Evolutionary conservation across 257 asterid species (phyloP).

Genomic region (Nicotiana noctiflora): DNA sequence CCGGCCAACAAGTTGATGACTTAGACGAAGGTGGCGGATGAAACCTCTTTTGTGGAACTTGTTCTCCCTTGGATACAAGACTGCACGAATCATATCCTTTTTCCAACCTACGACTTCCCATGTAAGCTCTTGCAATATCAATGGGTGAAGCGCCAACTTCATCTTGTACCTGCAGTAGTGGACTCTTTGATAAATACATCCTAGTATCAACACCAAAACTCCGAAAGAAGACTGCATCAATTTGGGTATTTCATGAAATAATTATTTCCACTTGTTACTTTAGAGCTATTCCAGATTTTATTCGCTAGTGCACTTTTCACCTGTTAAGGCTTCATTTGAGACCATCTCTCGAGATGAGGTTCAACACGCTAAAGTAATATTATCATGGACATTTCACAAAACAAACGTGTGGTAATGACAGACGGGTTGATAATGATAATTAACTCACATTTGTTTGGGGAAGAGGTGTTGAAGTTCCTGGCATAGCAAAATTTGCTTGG

Average conservation of each 20-base stretch:
- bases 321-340: background rate
- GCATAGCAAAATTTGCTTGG: too few species aligned
- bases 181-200: background rate
- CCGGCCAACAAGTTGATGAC: constrained; percentile 79
- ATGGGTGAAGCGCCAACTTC: constrained; percentile 75
- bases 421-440: background rate
- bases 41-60: constrained; percentile 38
- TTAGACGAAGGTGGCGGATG: constrained; percentile 52
- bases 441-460: constrained; percentile 40
- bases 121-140: constrained; percentile 89
- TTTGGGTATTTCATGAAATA: background rate
- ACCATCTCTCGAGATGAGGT: background rate
- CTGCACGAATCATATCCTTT: constrained; percentile 33
- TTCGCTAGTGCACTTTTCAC: background rate
- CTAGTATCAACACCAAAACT: background rate
- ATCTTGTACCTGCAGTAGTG: constrained; percentile 46
- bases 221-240: background rate
- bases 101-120: constrained; percentile 64
- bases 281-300: background rate
- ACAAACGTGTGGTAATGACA: background rate
- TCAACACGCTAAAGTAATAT: background rate
- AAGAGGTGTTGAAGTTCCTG: too few species aligned
- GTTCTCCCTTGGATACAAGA: constrained; percentile 29
- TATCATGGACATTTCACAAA: background rate
- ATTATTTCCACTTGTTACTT: background rate